These are phyloP conservation scores for Taiwanofungus camphoratus DNA, from an alignment of 1,284 basidiomycete species.

Conservation along the genomic window DNA sequence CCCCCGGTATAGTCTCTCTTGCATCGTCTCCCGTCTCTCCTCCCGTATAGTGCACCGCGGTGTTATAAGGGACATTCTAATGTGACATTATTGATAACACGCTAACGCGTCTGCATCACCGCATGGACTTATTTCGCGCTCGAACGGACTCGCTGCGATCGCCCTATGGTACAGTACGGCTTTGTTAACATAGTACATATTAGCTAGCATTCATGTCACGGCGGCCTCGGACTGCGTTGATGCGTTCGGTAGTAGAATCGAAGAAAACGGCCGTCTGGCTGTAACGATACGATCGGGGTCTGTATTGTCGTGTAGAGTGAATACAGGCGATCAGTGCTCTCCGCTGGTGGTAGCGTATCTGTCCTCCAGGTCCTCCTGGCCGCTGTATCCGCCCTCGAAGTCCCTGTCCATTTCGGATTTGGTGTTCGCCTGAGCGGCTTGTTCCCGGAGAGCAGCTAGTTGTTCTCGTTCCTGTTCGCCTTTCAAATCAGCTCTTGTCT, in stretches of 20 bases:
- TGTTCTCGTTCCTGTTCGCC: constrained; percentile 29
- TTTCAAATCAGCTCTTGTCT: no score
- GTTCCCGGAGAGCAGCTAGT: constrained; percentile 25
- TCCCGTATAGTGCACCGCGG: no score
- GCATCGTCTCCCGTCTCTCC: no score
- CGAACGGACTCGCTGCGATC: constrained; percentile 1
- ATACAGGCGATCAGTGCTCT: constrained; percentile 31
- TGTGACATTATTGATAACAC: background rate
- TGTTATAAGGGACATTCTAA: background rate
- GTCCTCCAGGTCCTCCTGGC: constrained; percentile 45
- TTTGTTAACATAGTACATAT: background rate
- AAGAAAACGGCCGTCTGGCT: no score
- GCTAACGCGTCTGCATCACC: background rate
- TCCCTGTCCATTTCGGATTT: constrained; percentile 21
- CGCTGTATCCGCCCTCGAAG: constrained; percentile 44
- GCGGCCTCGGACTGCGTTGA: no score
- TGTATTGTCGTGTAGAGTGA: background rate
- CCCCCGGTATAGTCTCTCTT: no score
- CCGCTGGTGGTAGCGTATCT: constrained; percentile 43
- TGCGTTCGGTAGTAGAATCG: no score
- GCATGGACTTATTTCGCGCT: background rate
- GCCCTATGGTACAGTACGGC: background rate
- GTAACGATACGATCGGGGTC: no score
- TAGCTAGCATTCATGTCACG: no score
- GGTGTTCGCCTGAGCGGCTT: constrained; percentile 14